Evolutionary conservation across 139 green algal species (phyloP).

Genomic region (Chlamydomonas eustigma): DNA sequence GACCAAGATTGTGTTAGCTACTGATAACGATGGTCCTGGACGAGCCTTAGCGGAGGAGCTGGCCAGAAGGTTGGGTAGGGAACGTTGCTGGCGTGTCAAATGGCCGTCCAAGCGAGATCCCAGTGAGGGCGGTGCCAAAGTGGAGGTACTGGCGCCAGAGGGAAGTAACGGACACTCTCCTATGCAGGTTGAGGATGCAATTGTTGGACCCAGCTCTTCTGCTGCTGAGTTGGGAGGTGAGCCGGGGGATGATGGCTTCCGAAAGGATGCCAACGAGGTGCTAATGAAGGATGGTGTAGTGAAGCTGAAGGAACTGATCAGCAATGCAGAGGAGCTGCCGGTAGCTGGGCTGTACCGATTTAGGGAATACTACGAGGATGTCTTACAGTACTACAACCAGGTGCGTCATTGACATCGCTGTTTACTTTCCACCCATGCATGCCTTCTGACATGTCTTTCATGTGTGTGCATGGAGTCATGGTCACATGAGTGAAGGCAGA

Average conservation of each 20-base stretch:
- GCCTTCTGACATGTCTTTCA: not conserved
- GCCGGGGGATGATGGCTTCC: slow-evolving; percentile 4
- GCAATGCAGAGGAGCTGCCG: slow-evolving; percentile 56
- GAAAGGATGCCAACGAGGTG: slow-evolving; percentile 30
- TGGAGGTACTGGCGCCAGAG: not conserved
- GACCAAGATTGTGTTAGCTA: slow-evolving; percentile 56
- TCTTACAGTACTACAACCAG: slow-evolving; percentile 20
- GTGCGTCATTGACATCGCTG: too few species aligned
- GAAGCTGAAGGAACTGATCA: slow-evolving; percentile 54
- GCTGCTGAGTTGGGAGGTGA: not conserved
- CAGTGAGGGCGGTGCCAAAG: too few species aligned
- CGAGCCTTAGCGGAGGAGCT: slow-evolving; percentile 20
- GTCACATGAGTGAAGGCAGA: not conserved
- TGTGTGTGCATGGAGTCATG: not conserved
- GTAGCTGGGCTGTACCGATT: slow-evolving; percentile 70
- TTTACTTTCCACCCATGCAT: not conserved
- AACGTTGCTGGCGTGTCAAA: not conserved
- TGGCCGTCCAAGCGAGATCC: not conserved
- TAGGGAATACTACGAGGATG: not conserved
- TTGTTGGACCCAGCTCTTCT: not conserved
- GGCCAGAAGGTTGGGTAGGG: not conserved
- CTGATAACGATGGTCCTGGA: slow-evolving; percentile 75
- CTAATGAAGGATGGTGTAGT: slow-evolving; percentile 63
- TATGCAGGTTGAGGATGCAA: slow-evolving; percentile 10
- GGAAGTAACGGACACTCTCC: not conserved